Evolutionary conservation across 108 stramenopile species (phyloP).

Genomic region (Nitzschia inconspicua): DNA sequence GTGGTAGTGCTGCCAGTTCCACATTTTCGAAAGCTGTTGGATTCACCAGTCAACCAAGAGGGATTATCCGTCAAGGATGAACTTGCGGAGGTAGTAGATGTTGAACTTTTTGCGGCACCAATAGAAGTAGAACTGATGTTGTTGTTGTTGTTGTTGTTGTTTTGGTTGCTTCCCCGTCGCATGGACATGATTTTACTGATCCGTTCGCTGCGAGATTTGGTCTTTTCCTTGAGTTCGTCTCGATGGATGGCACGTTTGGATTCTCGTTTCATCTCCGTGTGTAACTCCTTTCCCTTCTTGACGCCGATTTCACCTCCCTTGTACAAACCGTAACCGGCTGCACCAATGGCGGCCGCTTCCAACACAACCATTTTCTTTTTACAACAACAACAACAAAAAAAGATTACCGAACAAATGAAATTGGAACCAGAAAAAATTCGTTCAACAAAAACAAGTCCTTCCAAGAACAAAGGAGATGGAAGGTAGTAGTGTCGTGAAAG

Average conservation of each 20-base stretch:
- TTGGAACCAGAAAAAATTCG: too few relatives aligned
- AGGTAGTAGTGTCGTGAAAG: too few relatives aligned
- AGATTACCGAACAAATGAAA: too few relatives aligned
- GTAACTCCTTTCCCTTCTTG: slow-evolving; percentile 28
- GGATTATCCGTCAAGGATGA: not conserved
- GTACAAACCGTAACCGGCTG: slow-evolving; percentile 33
- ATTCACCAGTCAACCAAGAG: not conserved
- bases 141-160: not conserved
- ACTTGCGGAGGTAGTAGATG: not conserved
- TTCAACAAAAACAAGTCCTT: too few relatives aligned
- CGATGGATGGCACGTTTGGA: slow-evolving; percentile 7
- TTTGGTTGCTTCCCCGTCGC: not conserved
- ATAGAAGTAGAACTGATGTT: not conserved
- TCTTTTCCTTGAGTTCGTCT: slow-evolving; percentile 6
- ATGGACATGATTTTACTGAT: slow-evolving; percentile 2
- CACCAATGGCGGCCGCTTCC: slow-evolving; percentile 31
- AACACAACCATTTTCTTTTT: slow-evolving; percentile 33
- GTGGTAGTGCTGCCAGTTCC: not conserved
- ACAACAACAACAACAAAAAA: too few relatives aligned
- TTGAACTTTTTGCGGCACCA: not conserved
- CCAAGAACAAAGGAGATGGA: too few relatives aligned
- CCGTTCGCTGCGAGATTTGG: slow-evolving; percentile 14
- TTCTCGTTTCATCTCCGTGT: slow-evolving; percentile 21
- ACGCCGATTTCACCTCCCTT: slow-evolving; percentile 31
- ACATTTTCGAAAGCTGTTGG: not conserved